A percentile compares a stretch with the other conserved stretches of the same genome.
Conservation (phyloP, 305 asterid genomes). For the Ilex paraguariensis region DNA sequence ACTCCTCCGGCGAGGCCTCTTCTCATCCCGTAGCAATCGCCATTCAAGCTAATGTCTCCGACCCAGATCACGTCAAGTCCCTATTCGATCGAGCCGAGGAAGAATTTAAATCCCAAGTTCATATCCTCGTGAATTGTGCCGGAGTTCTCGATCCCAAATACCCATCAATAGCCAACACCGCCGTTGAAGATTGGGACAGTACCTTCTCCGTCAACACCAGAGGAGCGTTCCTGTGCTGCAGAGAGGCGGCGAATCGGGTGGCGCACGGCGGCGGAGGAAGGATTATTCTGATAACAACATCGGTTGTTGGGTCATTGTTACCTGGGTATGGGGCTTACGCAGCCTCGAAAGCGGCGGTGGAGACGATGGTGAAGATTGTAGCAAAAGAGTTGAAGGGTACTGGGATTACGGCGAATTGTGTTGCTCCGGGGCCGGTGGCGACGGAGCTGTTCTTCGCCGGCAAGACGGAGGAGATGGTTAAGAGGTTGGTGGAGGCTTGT, state of each 20-base stretch:
- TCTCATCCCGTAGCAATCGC: conserved; percentile 21
- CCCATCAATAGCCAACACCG: conserved; percentile 34
- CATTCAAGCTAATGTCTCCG: conserved; percentile 44
- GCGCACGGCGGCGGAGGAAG: conserved; percentile 59
- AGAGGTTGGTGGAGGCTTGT: conserved; percentile 24
- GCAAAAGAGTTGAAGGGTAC: conserved; percentile 81
- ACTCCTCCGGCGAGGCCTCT: conserved; percentile 1
- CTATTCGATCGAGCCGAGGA: conserved; percentile 58
- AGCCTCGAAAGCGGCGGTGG: conserved; percentile 70
- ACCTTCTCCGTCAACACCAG: conserved; percentile 41
- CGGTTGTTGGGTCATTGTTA: conserved; percentile 39
- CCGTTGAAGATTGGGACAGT: conserved; percentile 45
- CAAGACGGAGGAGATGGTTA: conserved; percentile 39
- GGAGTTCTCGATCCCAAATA: conserved; percentile 43
- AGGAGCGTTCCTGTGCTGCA: conserved; percentile 59
- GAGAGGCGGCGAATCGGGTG: conserved; percentile 54
- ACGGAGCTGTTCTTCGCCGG: conserved; percentile 62
- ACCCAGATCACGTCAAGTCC: conserved; percentile 49
- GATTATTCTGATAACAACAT: conserved; percentile 51
- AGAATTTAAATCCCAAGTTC: conserved; percentile 35
- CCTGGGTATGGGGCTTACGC: conserved; percentile 48
- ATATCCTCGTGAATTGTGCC: conserved; percentile 52
- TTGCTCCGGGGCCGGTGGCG: conserved; percentile 68
- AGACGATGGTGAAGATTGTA: conserved; percentile 59
- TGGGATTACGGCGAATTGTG: conserved; percentile 57